These are phyloP conservation scores for Parastagonospora nodorum DNA, from an alignment of 2,329 filamentous ascomycete genomes.

Conservation along the genomic window DNA sequence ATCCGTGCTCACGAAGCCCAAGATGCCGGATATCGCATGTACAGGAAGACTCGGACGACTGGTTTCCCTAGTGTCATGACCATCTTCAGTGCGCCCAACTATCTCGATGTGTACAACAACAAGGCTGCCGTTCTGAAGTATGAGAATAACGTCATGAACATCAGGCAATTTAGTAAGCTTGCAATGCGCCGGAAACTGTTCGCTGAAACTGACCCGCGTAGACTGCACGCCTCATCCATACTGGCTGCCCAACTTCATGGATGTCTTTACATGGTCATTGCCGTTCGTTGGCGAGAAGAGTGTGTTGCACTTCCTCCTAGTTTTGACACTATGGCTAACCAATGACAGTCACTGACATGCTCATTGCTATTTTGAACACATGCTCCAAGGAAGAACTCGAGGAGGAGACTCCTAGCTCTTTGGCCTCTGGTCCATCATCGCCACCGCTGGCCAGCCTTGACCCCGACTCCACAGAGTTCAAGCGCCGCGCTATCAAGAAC, in stretches of 20 bases:
- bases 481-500: constrained; percentile 97
- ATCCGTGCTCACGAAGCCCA: constrained; percentile 98
- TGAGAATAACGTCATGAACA: constrained; percentile 99
- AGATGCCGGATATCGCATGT: constrained; percentile 98
- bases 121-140: constrained; percentile 99
- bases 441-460: constrained; percentile 71
- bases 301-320: constrained; percentile 19
- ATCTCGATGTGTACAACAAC: constrained; percentile 99
- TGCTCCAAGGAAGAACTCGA: constrained; percentile 98
- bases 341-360: constrained; percentile 81
- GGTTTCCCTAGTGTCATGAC: constrained; percentile 99
- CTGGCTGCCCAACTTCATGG: constrained; percentile 99
- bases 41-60: constrained; percentile 95
- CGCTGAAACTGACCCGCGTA: constrained; percentile 23
- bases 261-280: constrained; percentile 99
- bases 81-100: constrained; percentile 98
- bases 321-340: constrained; percentile 20
- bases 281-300: constrained; percentile 97
- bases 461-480: constrained; percentile 87
- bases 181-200: background rate
- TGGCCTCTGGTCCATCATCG: constrained; percentile 72
- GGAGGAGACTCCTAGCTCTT: constrained; percentile 79
- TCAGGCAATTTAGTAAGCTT: constrained; percentile 80
- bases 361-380: constrained; percentile 96
- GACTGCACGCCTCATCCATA: constrained; percentile 98